Evolutionary conservation across 371 early-diverging fungal genomes (phyloP).

Genomic region (Neoconidiobolus thromboides): DNA sequence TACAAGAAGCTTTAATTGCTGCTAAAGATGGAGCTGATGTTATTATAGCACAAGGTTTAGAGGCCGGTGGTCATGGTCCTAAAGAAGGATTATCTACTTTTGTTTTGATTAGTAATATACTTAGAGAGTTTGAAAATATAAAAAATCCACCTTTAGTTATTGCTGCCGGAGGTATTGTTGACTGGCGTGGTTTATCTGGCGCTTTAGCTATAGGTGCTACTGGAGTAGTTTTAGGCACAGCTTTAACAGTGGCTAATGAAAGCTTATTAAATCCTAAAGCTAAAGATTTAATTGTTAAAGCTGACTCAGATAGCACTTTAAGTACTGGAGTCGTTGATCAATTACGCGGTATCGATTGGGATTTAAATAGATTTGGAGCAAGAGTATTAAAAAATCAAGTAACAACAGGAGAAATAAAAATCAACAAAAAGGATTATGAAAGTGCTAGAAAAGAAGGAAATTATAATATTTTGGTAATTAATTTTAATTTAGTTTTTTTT

Average conservation of each 20-base stretch:
- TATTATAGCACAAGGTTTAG: slow-evolving; percentile 18
- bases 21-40: slow-evolving; percentile 15
- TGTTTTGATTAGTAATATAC: slow-evolving; percentile 7
- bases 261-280: slow-evolving; percentile 2
- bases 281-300: not conserved
- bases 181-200: slow-evolving; percentile 46
- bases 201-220: slow-evolving; percentile 53
- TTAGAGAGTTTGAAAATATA: too few species aligned
- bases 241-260: slow-evolving; percentile 3
- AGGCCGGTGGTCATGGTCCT: slow-evolving; percentile 21
- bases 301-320: not conserved
- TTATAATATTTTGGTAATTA: not conserved
- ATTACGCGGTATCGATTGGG: not conserved
- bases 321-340: not conserved
- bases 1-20: slow-evolving; percentile 16
- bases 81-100: slow-evolving; percentile 11
- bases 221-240: slow-evolving; percentile 18
- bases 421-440: not conserved
- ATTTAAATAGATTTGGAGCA: not conserved
- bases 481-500: not conserved
- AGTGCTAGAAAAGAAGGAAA: not conserved
- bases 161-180: slow-evolving; percentile 64
- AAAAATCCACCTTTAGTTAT: slow-evolving; percentile 27
- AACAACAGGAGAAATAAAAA: not conserved
- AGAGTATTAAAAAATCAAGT: slow-evolving; percentile 3